Percentiles rank a stretch among this genome's conserved stretches.
phyloP scores from a whole-genome alignment of 169 alveolate species.

The Eimeria maxima region DNA sequence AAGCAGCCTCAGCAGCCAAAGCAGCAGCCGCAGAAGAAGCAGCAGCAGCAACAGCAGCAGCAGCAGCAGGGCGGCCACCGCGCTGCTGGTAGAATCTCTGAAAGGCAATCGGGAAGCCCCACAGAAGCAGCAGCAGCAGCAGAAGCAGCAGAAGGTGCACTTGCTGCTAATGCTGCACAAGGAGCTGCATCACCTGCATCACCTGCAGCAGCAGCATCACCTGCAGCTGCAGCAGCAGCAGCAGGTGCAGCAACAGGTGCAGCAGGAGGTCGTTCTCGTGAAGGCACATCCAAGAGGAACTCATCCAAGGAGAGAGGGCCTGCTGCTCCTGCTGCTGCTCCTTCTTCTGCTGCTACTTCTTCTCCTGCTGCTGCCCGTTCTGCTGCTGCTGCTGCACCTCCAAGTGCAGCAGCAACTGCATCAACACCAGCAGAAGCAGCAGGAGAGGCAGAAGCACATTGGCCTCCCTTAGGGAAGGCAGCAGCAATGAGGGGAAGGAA shows the following conservation, averaged over 20 bases:
- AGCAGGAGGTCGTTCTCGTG: background rate
- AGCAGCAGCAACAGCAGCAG: no score
- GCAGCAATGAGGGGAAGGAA: background rate
- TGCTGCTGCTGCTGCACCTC: no score
- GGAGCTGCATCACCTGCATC: background rate
- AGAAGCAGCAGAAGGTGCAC: no score
- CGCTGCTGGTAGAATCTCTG: no score
- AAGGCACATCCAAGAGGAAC: background rate
- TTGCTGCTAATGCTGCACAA: background rate
- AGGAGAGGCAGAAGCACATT: background rate
- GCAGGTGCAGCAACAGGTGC: background rate
- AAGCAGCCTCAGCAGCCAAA: no score
- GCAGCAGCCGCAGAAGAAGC: no score
- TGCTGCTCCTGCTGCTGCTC: no score
- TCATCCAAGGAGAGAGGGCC: no score
- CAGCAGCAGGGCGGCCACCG: no score
- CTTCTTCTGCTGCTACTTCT: no score
- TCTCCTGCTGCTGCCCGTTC: no score
- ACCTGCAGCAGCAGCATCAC: background rate
- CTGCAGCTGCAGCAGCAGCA: conserved; percentile 23
- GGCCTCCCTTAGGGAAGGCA: background rate
- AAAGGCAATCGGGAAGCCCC: background rate
- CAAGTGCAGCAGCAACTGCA: background rate
- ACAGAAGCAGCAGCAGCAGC: background rate
- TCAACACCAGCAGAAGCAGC: background rate